Evolutionary conservation across 768 basidiomycete genomes (phyloP).

Genomic region (Boletus pseudopeckii): DNA sequence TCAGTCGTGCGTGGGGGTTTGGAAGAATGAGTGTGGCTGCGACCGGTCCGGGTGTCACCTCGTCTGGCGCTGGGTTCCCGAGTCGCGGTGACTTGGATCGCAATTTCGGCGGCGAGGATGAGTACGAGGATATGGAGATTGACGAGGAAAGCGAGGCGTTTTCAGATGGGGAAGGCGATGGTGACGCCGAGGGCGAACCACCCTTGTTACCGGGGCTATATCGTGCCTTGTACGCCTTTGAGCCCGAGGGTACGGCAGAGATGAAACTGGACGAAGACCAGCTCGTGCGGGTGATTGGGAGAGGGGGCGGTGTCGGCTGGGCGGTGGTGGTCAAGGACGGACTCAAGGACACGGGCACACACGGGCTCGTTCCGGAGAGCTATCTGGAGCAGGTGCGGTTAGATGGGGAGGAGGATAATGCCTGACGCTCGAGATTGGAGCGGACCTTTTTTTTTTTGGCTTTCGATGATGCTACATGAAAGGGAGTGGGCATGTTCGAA

Average conservation of each 20-base stretch:
- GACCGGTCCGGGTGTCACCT: not conserved
- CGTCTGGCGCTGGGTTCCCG: slow-evolving; percentile 25
- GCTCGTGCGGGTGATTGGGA: slow-evolving; percentile 64
- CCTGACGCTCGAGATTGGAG: not conserved
- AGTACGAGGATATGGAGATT: slow-evolving; percentile 22
- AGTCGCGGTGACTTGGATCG: slow-evolving; percentile 43
- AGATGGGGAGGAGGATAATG: slow-evolving; percentile 21
- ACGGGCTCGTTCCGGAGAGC: slow-evolving; percentile 78
- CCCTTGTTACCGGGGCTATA: slow-evolving; percentile 68
- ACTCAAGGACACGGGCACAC: slow-evolving; percentile 37
- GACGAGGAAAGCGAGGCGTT: slow-evolving; percentile 35
- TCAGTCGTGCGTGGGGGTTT: slow-evolving; percentile 40
- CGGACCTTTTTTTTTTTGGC: not conserved
- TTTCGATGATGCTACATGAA: not conserved
- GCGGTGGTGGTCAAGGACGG: slow-evolving; percentile 58
- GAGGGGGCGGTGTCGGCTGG: slow-evolving; percentile 81
- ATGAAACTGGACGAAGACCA: slow-evolving; percentile 79
- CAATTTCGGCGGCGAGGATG: slow-evolving; percentile 42
- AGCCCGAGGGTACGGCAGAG: slow-evolving; percentile 79
- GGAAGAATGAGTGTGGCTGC: not conserved
- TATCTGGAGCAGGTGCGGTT: slow-evolving; percentile 61
- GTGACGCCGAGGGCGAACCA: slow-evolving; percentile 22
- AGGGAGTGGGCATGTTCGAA: not conserved
- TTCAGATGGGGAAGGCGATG: slow-evolving; percentile 11
- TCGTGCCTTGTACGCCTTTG: slow-evolving; percentile 73